Conservation (phyloP, 1,139 yeast genomes). For the Candida sp. region DNA sequence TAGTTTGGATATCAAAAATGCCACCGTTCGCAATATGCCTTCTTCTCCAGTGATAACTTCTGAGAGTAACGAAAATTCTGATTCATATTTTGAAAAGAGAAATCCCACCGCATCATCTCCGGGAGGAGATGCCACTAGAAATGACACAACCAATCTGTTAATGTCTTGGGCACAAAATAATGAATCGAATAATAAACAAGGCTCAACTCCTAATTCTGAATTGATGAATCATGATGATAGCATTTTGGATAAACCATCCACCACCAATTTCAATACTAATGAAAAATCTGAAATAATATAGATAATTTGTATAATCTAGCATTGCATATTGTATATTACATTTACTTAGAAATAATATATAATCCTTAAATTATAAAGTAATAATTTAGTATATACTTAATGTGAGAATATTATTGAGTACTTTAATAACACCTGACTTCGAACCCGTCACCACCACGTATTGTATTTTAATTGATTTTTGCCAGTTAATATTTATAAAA, state of each 20-base stretch:
- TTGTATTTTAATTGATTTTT: no score
- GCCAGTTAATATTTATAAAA: no score
- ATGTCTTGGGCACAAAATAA: constrained; percentile 24
- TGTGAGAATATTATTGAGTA: no score
- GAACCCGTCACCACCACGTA: no score
- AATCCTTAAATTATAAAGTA: no score
- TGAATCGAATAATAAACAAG: constrained; percentile 14
- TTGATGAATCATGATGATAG: constrained; percentile 28
- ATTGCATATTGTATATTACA: constrained; percentile 3
- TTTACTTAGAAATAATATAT: constrained; percentile 1
- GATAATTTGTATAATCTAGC: constrained; percentile 2
- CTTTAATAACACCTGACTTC: no score
- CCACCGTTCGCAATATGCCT: constrained; percentile 36
- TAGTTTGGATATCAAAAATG: constrained; percentile 18
- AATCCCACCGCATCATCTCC: constrained; percentile 20
- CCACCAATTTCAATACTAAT: neutral
- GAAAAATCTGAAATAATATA: neutral
- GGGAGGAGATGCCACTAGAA: constrained; percentile 29
- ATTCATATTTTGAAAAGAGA: constrained; percentile 5
- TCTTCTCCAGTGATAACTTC: constrained; percentile 29
- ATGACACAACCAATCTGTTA: constrained; percentile 26
- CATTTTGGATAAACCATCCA: neutral
- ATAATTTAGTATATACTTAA: no score
- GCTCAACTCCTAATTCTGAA: constrained; percentile 32
- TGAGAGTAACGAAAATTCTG: constrained; percentile 7